Base-by-base conservation (phyloP, 768 basidiomycete species). In the Russula earlei region DNA sequence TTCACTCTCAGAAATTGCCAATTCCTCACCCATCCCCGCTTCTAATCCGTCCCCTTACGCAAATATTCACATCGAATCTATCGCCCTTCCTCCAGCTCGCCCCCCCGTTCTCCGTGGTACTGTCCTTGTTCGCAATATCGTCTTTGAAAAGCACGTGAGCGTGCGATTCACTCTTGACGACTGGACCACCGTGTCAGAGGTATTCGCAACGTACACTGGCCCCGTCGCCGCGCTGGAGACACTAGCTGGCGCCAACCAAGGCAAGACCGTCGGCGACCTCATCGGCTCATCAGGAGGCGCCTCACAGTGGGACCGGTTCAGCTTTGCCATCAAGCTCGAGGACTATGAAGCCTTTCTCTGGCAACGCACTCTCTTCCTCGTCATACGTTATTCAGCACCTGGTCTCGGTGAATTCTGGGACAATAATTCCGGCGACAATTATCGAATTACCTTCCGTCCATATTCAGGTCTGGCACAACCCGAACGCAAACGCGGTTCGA, bases 151-250 rank as follows among this genome's bases (percentile, higher is more conserved):
- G 71, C 75, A 79, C 49, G 84, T 97, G 44, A 83, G 80, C 0
- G 77, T 96, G 0, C 75, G 94, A 1, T 98, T 94, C 68, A 97
- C 95, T 1, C 74, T 95, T 45, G 95, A 97, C 68, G 83, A 87
- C 46, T 98, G 95, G 95, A 82, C 86, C 60, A 98, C 94, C 3
- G 88, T 89, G 0, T 85, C 82, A 41, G 95, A 98, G 67, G 91
- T 96, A 31, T 58, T 65, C 44, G 83, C 58, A 64, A 71, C 36
- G 68, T 68, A n/a, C 76, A 75, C 17, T 65, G 83, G 25, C 59
- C 72, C 4, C 43, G 69, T 25, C 7, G 70, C 68, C 47, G 78
- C 73, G 0, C 56, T 62, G 55, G 61, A 62, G 60, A 71, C 66
- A 57, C 51, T 58, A 50, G 64, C 19, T 41, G 64, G 60, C 10